phyloP scores from a whole-genome alignment of 108 stramenopile genomes.

The Nitzschia sp. region DNA sequence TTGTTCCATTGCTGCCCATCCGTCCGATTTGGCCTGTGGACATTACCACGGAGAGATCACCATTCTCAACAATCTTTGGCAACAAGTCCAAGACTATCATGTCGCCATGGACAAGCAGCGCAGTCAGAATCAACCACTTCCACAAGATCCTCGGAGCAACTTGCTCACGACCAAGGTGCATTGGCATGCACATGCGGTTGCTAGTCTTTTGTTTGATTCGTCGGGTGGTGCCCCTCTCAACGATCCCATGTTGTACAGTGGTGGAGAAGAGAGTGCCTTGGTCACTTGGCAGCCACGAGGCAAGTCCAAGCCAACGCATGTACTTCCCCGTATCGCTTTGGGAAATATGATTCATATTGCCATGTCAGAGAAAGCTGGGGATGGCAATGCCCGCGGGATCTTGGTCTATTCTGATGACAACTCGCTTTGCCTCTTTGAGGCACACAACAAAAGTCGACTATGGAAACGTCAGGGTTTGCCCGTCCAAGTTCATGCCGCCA shows the following conservation, averaged over 20 bases:
- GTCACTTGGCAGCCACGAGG: conserved; percentile 78
- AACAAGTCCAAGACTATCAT: conserved; percentile 41
- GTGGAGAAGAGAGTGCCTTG: conserved; percentile 75
- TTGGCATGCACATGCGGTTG: conserved; percentile 81
- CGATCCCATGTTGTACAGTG: conserved; percentile 60
- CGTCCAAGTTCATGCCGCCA: background rate
- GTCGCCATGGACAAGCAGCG: conserved; percentile 12
- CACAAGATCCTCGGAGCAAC: conserved; percentile 46
- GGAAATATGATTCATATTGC: conserved; percentile 60
- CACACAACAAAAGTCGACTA: conserved; percentile 48
- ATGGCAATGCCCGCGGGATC: conserved; percentile 32
- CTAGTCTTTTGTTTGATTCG: conserved; percentile 46
- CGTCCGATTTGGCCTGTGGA: conserved; percentile 49
- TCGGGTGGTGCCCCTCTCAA: conserved; percentile 12
- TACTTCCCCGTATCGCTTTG: conserved; percentile 61
- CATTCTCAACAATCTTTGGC: conserved; percentile 51
- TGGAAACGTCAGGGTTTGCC: conserved; percentile 77
- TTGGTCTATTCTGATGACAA: conserved; percentile 67
- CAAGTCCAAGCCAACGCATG: conserved; percentile 50
- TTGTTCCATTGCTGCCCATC: conserved; percentile 30
- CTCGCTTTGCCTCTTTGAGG: conserved; percentile 61
- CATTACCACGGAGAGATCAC: conserved; percentile 53
- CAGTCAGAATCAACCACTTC: background rate
- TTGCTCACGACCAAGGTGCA: conserved; percentile 57
- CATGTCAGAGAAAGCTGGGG: conserved; percentile 9